These are phyloP conservation scores for Megacollybia platyphylla DNA, from an alignment of 1,284 basidiomycete species.

Conservation along the genomic window DNA sequence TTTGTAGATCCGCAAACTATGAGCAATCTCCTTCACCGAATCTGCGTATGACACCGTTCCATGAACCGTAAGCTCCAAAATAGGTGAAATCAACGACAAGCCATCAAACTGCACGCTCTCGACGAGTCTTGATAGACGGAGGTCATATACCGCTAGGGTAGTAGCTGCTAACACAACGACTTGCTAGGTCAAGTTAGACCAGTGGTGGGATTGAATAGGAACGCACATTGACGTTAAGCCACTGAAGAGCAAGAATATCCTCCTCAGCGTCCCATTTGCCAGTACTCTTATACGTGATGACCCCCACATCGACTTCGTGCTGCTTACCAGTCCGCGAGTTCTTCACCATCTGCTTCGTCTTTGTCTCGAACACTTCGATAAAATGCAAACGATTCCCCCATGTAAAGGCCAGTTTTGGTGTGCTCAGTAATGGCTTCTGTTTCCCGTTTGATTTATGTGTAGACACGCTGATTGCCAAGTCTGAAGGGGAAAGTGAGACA, in stretches of 20 bases:
- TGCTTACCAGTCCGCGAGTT: constrained; percentile 50
- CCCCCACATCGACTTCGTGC: constrained; percentile 46
- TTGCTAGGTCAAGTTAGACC: constrained; percentile 32
- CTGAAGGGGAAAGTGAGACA: constrained; percentile 18
- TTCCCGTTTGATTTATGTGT: constrained; percentile 3
- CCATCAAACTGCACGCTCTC: constrained; percentile 50
- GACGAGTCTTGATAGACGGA: constrained; percentile 36
- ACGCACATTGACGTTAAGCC: constrained; percentile 69
- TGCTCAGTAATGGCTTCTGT: constrained; percentile 11
- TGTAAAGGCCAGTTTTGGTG: constrained; percentile 68
- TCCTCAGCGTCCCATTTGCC: constrained; percentile 43
- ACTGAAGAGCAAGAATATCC: constrained; percentile 55
- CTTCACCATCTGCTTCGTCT: constrained; percentile 31
- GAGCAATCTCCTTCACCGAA: constrained; percentile 43
- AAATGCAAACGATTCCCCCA: constrained; percentile 67
- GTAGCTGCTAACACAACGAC: constrained; percentile 42
- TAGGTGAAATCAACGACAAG: constrained; percentile 39
- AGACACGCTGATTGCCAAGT: constrained; percentile 14
- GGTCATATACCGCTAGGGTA: constrained; percentile 62
- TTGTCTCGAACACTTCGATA: constrained; percentile 55
- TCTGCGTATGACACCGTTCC: constrained; percentile 35
- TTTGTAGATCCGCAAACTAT: constrained; percentile 76
- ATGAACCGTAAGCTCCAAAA: constrained; percentile 31
- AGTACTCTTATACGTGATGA: constrained; percentile 44
- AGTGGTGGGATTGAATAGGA: constrained; percentile 14